A percentile compares a stretch with the other conserved stretches of the same genome.
Evolutionary conservation across 1,284 basidiomycete genomes (phyloP).

Genomic region (Apiotrichum montevideense): DNA sequence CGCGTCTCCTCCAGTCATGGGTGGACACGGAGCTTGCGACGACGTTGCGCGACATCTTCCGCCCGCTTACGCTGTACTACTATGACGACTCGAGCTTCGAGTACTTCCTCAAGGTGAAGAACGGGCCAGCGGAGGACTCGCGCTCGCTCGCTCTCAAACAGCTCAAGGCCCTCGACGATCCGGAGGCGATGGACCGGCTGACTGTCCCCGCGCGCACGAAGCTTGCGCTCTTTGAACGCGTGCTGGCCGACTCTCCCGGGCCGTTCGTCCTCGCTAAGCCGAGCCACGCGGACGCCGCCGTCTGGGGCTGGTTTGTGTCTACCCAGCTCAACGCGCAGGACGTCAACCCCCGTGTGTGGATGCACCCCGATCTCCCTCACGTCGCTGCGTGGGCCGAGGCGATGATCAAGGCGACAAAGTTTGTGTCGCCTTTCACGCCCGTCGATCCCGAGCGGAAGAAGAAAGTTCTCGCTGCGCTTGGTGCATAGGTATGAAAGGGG

Average conservation of each 20-base stretch:
- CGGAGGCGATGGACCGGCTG: neutral
- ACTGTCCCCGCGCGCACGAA: neutral
- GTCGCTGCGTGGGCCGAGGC: constrained; percentile 16
- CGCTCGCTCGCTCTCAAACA: neutral
- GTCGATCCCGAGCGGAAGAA: neutral
- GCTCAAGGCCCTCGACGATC: neutral
- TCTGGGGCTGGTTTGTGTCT: constrained; percentile 19
- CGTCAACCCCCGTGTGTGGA: constrained; percentile 12
- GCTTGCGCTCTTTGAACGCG: neutral
- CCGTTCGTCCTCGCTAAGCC: constrained; percentile 5
- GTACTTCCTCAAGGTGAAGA: constrained; percentile 2
- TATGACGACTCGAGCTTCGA: neutral
- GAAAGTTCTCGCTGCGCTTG: neutral
- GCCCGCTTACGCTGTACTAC: neutral
- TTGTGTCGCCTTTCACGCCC: neutral
- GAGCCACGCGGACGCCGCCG: constrained; percentile 17
- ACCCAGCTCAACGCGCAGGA: constrained; percentile 10
- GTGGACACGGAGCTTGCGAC: neutral
- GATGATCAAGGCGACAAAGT: neutral
- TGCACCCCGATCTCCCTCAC: constrained; percentile 9
- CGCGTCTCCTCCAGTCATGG: neutral
- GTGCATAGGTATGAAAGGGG: too few species aligned
- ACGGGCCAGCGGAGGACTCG: neutral
- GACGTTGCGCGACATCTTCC: neutral
- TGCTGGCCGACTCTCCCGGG: neutral